Base-by-base conservation (phyloP, 2,329 filamentous ascomycete genomes). In the Phoma herbarum region DNA sequence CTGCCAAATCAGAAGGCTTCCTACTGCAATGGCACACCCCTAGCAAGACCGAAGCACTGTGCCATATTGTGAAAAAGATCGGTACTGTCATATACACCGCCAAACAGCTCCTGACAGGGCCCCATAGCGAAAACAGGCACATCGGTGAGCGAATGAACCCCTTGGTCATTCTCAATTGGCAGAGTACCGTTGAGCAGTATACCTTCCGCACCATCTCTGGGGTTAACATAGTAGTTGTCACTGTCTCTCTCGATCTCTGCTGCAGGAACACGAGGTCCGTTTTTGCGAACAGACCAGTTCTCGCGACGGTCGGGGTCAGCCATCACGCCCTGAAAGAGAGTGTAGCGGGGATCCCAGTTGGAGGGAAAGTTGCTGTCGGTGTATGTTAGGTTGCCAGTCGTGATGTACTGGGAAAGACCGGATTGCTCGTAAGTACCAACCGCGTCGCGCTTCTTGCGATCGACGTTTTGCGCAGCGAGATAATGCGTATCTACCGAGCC, bases 341-440 rank as follows among this genome's bases (percentile, higher is more conserved):
- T 90, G 79, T 94, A 95, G 29, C 92, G 86, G 14, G 92, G 92
- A 74, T 92, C 89, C 91, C 92, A 95, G 81, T 92, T 92, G 61
- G 85, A 82, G 20, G 92, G 92, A 83, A 95, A 96, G 80, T 90
- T 86, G 50, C 89, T 89, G 22, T 90, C 90, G 67, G 84, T 84
- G 81, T 94, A 94, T 57, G 79, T 79, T 7, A 87, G 76, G 58
- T 82, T 80, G 50, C 85, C 85, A 1, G 83, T 80, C 64, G 90
- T 83, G 59, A 85, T 84, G 83, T 96, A 96, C 76, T 93, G 89
- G 0, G 88, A 91, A 10, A 89, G 80, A 18, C 92, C 92, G 0
- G 90, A 91, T 68, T 88, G 82, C 65, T 86, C 80, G 81, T 96
- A 95, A 26, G 84, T 83, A 57, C 91, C 91, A 48, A 95, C 81